These are phyloP conservation scores for Axilococcus clingmanii DNA, from an alignment of 139 green algal species.

Conservation along the genomic window DNA sequence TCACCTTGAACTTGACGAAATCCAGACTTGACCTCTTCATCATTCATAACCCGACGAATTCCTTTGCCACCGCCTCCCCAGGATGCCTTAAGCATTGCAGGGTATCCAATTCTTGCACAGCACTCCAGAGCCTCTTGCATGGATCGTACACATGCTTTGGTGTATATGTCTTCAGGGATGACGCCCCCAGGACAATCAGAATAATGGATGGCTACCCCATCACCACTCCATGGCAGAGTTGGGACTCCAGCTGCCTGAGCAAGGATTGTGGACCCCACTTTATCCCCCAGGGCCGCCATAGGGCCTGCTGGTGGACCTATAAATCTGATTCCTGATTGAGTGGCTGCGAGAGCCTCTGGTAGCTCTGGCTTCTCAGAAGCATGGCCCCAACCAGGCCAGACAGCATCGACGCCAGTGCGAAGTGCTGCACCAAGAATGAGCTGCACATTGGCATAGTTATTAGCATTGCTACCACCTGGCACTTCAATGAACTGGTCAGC, in stretches of 20 bases:
- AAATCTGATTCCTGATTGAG: slow-evolving; percentile 67
- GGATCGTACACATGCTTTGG: slow-evolving; percentile 56
- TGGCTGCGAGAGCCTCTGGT: slow-evolving; percentile 53
- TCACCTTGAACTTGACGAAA: slow-evolving; percentile 77
- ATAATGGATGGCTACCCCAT: slow-evolving; percentile 55
- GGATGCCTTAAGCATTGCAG: slow-evolving; percentile 94
- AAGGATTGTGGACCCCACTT: slow-evolving; percentile 88
- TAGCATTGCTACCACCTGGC: slow-evolving; percentile 91
- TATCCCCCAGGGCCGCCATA: slow-evolving; percentile 95
- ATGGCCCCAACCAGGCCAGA: slow-evolving; percentile 97
- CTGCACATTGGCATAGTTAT: slow-evolving; percentile 98
- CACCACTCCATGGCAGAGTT: slow-evolving; percentile 87
- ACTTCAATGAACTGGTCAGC: slow-evolving; percentile 98
- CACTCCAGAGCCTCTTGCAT: slow-evolving; percentile 57
- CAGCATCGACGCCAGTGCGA: slow-evolving; percentile 79
- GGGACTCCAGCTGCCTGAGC: slow-evolving; percentile 72
- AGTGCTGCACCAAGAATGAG: slow-evolving; percentile 81
- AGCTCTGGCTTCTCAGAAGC: slow-evolving; percentile 94
- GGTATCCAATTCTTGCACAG: slow-evolving; percentile 80
- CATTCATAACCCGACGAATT: slow-evolving; percentile 72
- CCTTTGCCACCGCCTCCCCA: slow-evolving; percentile 97
- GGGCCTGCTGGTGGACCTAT: slow-evolving; percentile 68
- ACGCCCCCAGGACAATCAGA: slow-evolving; percentile 42
- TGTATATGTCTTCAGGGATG: slow-evolving; percentile 68
- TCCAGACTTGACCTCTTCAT: slow-evolving; percentile 27